Evolutionary conservation across 495 filamentous ascomycete genomes (phyloP).

Genomic region (Rostrohypoxylon terebratum): DNA sequence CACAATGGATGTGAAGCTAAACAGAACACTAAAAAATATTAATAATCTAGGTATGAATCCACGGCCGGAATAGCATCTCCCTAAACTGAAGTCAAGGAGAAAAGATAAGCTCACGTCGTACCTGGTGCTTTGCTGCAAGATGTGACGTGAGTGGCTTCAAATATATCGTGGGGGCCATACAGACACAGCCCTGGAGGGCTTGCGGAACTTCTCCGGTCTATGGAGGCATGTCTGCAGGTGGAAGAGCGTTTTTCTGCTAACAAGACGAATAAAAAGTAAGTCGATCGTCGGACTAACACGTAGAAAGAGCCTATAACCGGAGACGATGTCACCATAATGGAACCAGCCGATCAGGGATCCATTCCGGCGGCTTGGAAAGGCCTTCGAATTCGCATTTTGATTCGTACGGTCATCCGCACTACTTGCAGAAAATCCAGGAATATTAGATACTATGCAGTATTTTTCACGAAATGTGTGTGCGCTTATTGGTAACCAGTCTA

Average conservation of each 20-base stretch:
- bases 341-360: background rate
- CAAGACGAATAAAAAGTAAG: background rate
- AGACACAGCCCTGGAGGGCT: too few species aligned
- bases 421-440: background rate
- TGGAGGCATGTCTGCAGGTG: background rate
- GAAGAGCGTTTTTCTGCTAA: background rate
- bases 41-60: too few species aligned
- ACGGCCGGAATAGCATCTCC: background rate
- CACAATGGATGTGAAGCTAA: background rate
- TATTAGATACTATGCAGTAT: background rate
- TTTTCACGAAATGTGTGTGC: background rate
- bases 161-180: background rate
- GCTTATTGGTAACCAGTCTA: slow-evolving; percentile 10
- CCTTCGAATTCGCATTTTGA: slow-evolving; percentile 2
- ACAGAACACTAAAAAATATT: too few species aligned
- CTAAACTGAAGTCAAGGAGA: background rate
- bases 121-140: background rate
- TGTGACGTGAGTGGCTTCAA: background rate
- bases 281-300: slow-evolving; percentile 17
- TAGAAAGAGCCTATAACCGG: background rate
- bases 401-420: slow-evolving; percentile 5
- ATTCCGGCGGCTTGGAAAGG: slow-evolving; percentile 25
- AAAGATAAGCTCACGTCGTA: background rate
- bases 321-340: background rate
- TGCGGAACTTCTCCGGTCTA: background rate